These are phyloP conservation scores for Fusarium avenaceum DNA, from an alignment of 2,329 filamentous ascomycete genomes.

Conservation along the genomic window DNA sequence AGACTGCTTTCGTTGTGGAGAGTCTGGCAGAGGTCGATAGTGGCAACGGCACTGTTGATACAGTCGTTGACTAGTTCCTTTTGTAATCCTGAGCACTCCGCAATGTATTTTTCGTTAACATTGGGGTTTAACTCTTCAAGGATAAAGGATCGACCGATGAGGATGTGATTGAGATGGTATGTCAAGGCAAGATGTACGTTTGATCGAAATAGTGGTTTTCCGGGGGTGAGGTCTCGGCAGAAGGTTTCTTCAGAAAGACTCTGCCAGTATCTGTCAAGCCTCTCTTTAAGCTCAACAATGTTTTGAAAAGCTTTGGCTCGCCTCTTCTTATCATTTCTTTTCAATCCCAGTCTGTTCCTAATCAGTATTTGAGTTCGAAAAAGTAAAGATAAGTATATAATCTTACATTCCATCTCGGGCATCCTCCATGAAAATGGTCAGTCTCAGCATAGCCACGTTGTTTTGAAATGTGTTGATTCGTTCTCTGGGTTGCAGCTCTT, in stretches of 20 bases:
- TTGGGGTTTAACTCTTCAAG: constrained; percentile 17
- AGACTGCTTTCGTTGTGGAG: constrained; percentile 26
- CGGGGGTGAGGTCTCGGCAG: constrained; percentile 39
- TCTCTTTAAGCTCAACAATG: constrained; percentile 22
- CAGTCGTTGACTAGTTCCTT: constrained; percentile 29
- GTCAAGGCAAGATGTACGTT: constrained; percentile 43
- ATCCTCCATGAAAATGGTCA: constrained; percentile 44
- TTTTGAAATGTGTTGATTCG: constrained; percentile 42
- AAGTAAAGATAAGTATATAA: not conserved
- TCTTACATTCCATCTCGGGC: constrained; percentile 39
- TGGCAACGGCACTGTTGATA: constrained; percentile 26
- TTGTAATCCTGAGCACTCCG: constrained; percentile 19
- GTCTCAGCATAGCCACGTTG: constrained; percentile 26
- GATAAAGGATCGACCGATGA: constrained; percentile 41
- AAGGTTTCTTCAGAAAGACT: constrained; percentile 33
- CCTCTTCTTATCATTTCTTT: constrained; percentile 17
- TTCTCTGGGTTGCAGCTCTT: constrained; percentile 27
- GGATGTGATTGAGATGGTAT: constrained; percentile 37
- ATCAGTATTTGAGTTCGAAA: constrained; percentile 1
- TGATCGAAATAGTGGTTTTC: constrained; percentile 39
- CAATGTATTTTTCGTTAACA: not conserved
- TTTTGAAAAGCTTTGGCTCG: constrained; percentile 9
- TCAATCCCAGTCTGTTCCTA: constrained; percentile 17
- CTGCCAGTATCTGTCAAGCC: constrained; percentile 29
- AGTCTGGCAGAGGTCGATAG: constrained; percentile 37